Percentiles rank a stretch among this genome's conserved stretches.
Evolutionary conservation across 768 basidiomycete species (phyloP).

Genomic region (Brasilioporus rufonigricans): DNA sequence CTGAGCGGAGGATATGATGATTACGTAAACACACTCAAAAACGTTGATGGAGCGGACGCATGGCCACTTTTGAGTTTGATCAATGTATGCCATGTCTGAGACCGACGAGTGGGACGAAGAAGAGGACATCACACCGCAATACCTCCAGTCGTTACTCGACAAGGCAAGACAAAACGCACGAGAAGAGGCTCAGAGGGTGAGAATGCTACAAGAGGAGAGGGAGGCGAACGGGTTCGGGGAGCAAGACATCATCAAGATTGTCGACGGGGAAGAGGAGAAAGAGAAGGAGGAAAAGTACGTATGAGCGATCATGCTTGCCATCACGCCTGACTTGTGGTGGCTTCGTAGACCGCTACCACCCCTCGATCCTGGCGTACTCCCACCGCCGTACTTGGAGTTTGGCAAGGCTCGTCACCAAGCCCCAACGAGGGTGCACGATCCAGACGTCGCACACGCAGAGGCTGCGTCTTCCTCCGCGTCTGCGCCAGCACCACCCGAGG

Average conservation of each 20-base stretch:
- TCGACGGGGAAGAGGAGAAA: constrained; percentile 29
- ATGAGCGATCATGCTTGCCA: constrained; percentile 8
- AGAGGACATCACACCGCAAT: constrained; percentile 53
- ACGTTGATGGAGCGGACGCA: background rate
- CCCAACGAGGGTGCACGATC: constrained; percentile 54
- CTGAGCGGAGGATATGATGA: background rate
- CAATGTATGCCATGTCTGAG: background rate
- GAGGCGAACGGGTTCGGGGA: constrained; percentile 39
- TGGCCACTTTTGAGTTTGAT: background rate
- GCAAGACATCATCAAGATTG: constrained; percentile 53
- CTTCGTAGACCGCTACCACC: constrained; percentile 55
- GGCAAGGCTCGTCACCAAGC: constrained; percentile 41
- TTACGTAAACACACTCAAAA: background rate
- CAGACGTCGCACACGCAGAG: constrained; percentile 55
- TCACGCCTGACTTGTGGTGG: background rate
- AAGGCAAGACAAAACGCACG: constrained; percentile 54
- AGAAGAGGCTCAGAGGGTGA: constrained; percentile 28
- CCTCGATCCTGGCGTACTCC: constrained; percentile 65
- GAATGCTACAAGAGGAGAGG: constrained; percentile 24
- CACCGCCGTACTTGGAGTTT: constrained; percentile 61
- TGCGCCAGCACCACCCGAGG: constrained; percentile 59
- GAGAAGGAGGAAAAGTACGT: constrained; percentile 28
- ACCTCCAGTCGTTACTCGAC: constrained; percentile 60
- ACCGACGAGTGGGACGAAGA: constrained; percentile 19
- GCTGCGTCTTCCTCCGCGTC: constrained; percentile 47